Conservation (phyloP, 306 rosid genomes). For the Chamaecrista fasciculata region DNA sequence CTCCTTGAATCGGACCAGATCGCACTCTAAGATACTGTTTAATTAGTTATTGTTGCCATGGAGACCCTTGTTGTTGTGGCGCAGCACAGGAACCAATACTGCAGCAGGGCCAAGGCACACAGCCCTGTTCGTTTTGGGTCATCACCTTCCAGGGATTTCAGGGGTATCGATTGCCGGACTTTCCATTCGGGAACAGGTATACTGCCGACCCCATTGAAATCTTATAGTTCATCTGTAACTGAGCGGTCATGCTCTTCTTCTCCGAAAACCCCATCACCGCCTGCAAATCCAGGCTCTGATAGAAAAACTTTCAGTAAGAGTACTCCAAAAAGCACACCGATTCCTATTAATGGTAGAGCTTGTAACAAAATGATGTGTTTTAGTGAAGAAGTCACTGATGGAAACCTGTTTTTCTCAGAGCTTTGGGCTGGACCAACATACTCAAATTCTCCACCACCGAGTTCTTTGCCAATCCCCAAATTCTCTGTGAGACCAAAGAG, state of each 20-base stretch:
- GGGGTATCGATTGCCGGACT: slow-evolving; percentile 70
- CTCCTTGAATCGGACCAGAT: slow-evolving; percentile 1
- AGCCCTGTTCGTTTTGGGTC: slow-evolving; percentile 48
- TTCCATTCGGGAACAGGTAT: slow-evolving; percentile 67
- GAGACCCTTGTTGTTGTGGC: slow-evolving; percentile 75
- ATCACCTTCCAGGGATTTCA: slow-evolving; percentile 44
- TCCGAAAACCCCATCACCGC: slow-evolving; percentile 47
- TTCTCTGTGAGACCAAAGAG: slow-evolving; percentile 68
- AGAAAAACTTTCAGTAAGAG: slow-evolving; percentile 18
- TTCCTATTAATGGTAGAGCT: slow-evolving; percentile 44
- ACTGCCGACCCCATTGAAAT: slow-evolving; percentile 59
- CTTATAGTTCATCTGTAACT: slow-evolving; percentile 36
- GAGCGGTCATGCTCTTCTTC: slow-evolving; percentile 31
- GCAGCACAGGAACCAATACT: slow-evolving; percentile 69
- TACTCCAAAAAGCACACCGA: slow-evolving; percentile 47
- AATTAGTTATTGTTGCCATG: slow-evolving; percentile 43
- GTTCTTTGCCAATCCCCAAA: slow-evolving; percentile 84
- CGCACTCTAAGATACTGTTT: background rate
- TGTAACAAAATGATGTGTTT: slow-evolving; percentile 34
- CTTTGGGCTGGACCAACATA: slow-evolving; percentile 97
- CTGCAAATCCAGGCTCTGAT: slow-evolving; percentile 25
- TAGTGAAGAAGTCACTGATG: slow-evolving; percentile 33
- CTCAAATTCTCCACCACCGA: slow-evolving; percentile 93
- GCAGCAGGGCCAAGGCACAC: slow-evolving; percentile 41
- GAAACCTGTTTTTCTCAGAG: slow-evolving; percentile 58